Evolutionary conservation across 441 rosid species (phyloP), one percentile per base, ranked within the genome.

Genomic region (Jatropha multifida): DNA sequence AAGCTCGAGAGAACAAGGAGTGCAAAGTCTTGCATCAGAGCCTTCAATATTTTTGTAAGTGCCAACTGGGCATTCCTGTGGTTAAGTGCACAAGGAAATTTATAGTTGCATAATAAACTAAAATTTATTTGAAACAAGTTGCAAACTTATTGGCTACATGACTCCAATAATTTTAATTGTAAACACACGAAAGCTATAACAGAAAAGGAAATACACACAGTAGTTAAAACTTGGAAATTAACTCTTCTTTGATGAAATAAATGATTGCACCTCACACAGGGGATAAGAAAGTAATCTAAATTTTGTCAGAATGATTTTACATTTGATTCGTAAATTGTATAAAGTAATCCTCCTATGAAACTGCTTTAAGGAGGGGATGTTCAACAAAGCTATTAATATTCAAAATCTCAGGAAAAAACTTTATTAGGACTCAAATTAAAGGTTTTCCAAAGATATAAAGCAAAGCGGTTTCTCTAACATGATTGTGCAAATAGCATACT

Each of bases 21-120:
- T 88, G 79, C 99, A 96, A 63, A 94, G 96, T 78, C 75, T 78
- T 86, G 79, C 90, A 84, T 92, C 92, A 77, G 99, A 96, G 62
- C 99, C 99, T 74, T 86, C 96, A 56, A 79, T 83, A 80, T 86
- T 86, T 88, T 96, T 96, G 82, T 86, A 96, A 74, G 98, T 96
- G 73, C 99, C 99, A 82, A 92, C 76, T 72, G 97, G 99, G 83
- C 98, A 96, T 87, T 96, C 99, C 99, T 96, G 83, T 60, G 74
- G 52, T 76, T 73, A 65, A 61, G 32, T 76, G 63, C 48, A 80
- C 49, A 27, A 17, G 72, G 48, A 74, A 78, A 75, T 56, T 48
- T 40, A 71, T 69, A 59, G 58, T 62, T 59, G 64, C 64, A 59
- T 17, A 59, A 59, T 4, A 59, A 4, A 59, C 23, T 26, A 56